A percentile compares a stretch with the other conserved stretches of the same genome.
These are phyloP conservation scores for Termitomyces sp. DNA, from an alignment of 768 basidiomycete genomes.

Conservation along the genomic window DNA sequence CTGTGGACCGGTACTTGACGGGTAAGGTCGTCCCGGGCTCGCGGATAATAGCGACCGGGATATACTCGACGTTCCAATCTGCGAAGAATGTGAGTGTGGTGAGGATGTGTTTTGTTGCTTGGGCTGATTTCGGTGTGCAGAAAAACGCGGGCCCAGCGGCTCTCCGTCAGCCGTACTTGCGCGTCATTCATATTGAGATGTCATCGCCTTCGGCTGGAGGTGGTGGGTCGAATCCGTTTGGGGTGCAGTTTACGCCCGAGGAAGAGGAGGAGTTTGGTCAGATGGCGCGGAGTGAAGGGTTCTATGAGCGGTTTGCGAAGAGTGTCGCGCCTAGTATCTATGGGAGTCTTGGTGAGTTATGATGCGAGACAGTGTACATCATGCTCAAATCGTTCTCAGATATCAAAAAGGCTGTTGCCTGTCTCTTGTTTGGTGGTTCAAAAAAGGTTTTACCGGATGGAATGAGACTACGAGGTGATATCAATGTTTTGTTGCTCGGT, in stretches of 20 bases:
- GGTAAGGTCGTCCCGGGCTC: slow-evolving; percentile 94
- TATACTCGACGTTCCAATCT: slow-evolving; percentile 94
- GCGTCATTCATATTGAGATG: slow-evolving; percentile 87
- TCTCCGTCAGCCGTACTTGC: slow-evolving; percentile 89
- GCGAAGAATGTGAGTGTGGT: slow-evolving; percentile 62
- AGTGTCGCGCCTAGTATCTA: slow-evolving; percentile 97
- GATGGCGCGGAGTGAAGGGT: slow-evolving; percentile 81
- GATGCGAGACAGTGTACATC: not conserved
- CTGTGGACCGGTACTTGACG: slow-evolving; percentile 85
- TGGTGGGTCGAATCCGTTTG: slow-evolving; percentile 76
- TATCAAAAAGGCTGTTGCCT: slow-evolving; percentile 96
- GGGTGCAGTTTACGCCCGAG: slow-evolving; percentile 84
- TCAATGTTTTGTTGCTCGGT: slow-evolving; percentile 93
- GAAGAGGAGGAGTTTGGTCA: slow-evolving; percentile 96
- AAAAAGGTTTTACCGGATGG: slow-evolving; percentile 97
- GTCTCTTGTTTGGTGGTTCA: slow-evolving; percentile 94
- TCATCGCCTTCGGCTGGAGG: slow-evolving; percentile 72
- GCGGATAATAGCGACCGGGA: slow-evolving; percentile 91
- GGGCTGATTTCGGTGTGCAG: slow-evolving; percentile 25
- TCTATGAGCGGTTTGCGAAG: slow-evolving; percentile 90
- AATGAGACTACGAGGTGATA: slow-evolving; percentile 94
- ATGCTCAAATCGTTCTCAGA: slow-evolving; percentile 41
- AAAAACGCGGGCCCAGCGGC: slow-evolving; percentile 83
- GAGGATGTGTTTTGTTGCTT: not conserved
- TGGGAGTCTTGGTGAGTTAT: slow-evolving; percentile 74